A percentile compares a stretch with the other conserved stretches of the same genome.
These are phyloP conservation scores for Telopea speciosissima DNA, from an alignment of 177 flowering plant genomes.

Conservation along the genomic window DNA sequence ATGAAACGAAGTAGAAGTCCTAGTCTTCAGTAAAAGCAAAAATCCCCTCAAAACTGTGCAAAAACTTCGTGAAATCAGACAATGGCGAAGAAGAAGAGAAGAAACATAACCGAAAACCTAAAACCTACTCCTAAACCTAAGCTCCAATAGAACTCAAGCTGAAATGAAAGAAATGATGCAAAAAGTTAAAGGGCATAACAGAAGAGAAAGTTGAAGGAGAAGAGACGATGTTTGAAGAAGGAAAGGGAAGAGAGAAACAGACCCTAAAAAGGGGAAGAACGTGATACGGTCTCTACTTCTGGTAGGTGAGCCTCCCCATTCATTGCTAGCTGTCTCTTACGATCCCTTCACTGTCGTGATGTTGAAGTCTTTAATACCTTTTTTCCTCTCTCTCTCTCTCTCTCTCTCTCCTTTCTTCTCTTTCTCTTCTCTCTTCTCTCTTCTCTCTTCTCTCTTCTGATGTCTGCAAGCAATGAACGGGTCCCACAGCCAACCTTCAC, in stretches of 20 bases:
- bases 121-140: neutral
- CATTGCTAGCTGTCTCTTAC: constrained; percentile 64
- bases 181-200: no score
- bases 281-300: constrained; percentile 18
- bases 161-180: neutral
- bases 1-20: neutral
- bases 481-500: constrained; percentile 2
- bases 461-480: neutral
- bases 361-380: constrained; percentile 36
- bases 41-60: neutral
- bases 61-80: neutral
- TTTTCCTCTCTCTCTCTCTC: constrained; percentile 8
- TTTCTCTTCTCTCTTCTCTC: constrained; percentile 7
- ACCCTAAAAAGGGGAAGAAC: constrained; percentile 23
- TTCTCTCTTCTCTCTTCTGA: neutral
- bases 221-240: constrained; percentile 6
- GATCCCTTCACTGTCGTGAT: constrained; percentile 43
- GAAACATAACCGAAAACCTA: neutral
- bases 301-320: constrained; percentile 57
- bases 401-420: constrained; percentile 9
- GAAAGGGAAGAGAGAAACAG: constrained; percentile 17
- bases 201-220: neutral
- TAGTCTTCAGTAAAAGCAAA: neutral
- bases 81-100: neutral
- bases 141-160: neutral